Base-by-base conservation (phyloP, 148 eudicot species). In the Camellia sinensis region DNA sequence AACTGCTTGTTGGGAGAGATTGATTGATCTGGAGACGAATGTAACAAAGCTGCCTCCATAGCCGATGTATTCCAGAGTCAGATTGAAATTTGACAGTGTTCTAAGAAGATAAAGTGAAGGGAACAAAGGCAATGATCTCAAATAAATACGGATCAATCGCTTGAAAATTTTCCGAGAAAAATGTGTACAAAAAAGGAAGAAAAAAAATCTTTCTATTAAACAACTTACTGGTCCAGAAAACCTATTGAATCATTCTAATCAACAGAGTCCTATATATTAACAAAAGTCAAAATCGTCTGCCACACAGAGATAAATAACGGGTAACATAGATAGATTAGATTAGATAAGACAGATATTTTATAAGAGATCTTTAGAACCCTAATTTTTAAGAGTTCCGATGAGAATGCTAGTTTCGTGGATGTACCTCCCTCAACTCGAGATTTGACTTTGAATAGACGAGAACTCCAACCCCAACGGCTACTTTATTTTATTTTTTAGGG, bases 401-500 rank as follows among this genome's bases (percentile, higher is more conserved):
- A 50, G 6, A 69, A 52, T 54, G 10, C 3, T 21, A 29, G 45
- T 29, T 29, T 29, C 29, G 29, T 29, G 29, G 1, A 29, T 29
- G 29, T 72, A 21, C 50, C 44, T 15, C 9, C 6, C 18, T 0
- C 11, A 4, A 3, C 50, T 4, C 41, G 50, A 50, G 66, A 45
- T 11, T 17, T 76, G 29, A 1, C 69, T 48, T 81, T 81, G 69
- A 29, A 82, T 75, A 81, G 83, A 67, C 37, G 41, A 62, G 53
- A 0, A 40, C 53, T 62, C 41, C 54, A 29, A 29, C 29, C 0
- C 29, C 29, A 77, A 82, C 84, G 80, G 80, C 80, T 82, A 82
- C 71, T 82, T 76, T 61, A 53, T 43, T 40, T 56, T 21, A 65
- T 22, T 66, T 71, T 14, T 17, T 29, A 7, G 0, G 22, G 21